These are phyloP conservation scores for Pyrus betulifolia DNA, from an alignment of 306 rosid genomes.

Conservation along the genomic window DNA sequence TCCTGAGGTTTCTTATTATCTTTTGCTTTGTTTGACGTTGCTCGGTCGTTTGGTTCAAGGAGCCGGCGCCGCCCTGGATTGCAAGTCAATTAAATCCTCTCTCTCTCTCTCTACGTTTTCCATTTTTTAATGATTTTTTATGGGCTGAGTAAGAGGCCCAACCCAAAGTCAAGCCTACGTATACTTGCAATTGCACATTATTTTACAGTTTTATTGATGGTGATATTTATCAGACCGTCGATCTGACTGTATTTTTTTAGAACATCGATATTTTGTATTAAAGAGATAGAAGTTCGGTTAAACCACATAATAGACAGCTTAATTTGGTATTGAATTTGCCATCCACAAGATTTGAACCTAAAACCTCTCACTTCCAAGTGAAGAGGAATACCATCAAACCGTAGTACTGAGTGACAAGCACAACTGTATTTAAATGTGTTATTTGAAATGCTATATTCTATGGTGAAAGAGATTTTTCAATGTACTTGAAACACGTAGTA, in stretches of 20 bases:
- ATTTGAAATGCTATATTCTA: background rate
- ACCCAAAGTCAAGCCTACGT: background rate
- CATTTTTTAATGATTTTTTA: background rate
- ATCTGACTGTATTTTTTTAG: no score
- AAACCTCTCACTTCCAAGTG: no score
- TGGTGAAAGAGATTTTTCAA: no score
- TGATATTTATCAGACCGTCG: background rate
- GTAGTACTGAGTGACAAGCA: no score
- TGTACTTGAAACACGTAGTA: no score
- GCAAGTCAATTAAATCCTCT: background rate
- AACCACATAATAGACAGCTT: accelerated
- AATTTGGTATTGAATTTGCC: no score
- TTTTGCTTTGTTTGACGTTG: no score
- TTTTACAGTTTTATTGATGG: background rate
- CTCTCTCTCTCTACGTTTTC: background rate
- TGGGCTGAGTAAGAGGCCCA: background rate
- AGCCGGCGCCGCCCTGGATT: background rate
- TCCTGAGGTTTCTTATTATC: no score
- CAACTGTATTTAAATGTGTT: background rate
- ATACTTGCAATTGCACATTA: background rate
- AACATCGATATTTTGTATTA: no score
- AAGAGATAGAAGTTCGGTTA: no score
- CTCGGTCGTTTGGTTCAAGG: background rate
- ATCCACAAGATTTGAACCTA: no score
- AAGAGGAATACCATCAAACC: no score